Percentiles rank a stretch among this genome's conserved stretches.
Evolutionary conservation across 2,329 filamentous ascomycete genomes (phyloP).

Genomic region (Neophaeococcomyces aloes): DNA sequence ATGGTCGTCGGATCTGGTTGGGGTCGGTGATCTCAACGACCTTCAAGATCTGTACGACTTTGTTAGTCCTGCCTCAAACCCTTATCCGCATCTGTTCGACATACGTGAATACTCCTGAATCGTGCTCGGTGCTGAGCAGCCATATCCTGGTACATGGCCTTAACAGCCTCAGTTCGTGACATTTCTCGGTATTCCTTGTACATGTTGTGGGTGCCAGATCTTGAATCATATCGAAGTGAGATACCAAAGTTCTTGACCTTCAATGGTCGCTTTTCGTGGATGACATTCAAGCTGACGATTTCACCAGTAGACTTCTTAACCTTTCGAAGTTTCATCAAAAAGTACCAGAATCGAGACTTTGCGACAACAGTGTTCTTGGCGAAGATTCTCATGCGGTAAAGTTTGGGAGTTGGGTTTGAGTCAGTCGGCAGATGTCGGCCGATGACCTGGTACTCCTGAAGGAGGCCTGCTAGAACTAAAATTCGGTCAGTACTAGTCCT

Average conservation of each 20-base stretch:
- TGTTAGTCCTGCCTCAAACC: constrained; percentile 10
- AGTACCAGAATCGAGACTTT: constrained; percentile 99
- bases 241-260: constrained; percentile 99
- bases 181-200: constrained; percentile 99
- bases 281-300: constrained; percentile 94
- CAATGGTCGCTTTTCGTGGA: constrained; percentile 95
- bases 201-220: constrained; percentile 99
- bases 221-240: constrained; percentile 99
- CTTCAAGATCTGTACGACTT: constrained; percentile 71
- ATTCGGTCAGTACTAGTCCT: constrained; percentile 10
- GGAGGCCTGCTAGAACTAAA: constrained; percentile 76
- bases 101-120: constrained; percentile 97
- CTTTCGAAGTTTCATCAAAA: constrained; percentile 97
- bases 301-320: constrained; percentile 99
- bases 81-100: constrained; percentile 33
- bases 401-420: constrained; percentile 90
- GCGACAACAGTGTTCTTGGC: constrained; percentile 95
- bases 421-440: constrained; percentile 98
- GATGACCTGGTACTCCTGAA: constrained; percentile 99
- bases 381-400: constrained; percentile 99
- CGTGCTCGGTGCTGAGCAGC: constrained; percentile 95
- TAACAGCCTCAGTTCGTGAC: constrained; percentile 87
- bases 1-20: constrained; percentile 91
- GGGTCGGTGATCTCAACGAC: constrained; percentile 94
- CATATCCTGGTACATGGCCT: constrained; percentile 99